Evolutionary conservation across 192 early-diverging fungal species (phyloP).

Genomic region (Gamsiella multidivaricata): DNA sequence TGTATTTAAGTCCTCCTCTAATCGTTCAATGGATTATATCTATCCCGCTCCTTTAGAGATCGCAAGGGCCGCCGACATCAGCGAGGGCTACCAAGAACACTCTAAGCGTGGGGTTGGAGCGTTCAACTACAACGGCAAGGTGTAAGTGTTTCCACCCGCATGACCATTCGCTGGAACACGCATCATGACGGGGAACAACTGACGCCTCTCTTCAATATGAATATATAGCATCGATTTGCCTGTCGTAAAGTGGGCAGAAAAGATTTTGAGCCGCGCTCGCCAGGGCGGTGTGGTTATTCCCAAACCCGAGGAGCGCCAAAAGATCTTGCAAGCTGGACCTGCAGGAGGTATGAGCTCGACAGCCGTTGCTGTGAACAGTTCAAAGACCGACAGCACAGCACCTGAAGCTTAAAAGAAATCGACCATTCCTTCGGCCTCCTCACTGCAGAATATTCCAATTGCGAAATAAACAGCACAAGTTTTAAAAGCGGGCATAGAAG

Average conservation of each 20-base stretch:
- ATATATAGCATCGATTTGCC: constrained; percentile 80
- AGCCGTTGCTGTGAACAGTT: constrained; percentile 1
- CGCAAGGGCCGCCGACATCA: constrained; percentile 74
- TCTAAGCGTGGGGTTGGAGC: constrained; percentile 84
- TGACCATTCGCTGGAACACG: no score
- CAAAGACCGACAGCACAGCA: constrained; percentile 10
- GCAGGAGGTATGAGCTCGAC: background rate
- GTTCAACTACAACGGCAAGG: constrained; percentile 93
- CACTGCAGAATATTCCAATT: no score
- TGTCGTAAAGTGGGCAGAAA: constrained; percentile 91
- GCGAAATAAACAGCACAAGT: no score
- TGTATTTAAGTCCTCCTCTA: no score
- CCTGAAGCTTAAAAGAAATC: constrained; percentile 4
- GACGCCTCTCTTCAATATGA: background rate
- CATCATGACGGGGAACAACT: background rate
- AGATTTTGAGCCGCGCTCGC: constrained; percentile 71
- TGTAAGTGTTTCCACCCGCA: constrained; percentile 69
- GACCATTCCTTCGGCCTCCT: no score
- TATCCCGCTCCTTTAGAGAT: no score
- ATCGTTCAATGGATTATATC: no score
- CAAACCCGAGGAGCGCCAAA: constrained; percentile 34
- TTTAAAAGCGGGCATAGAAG: no score
- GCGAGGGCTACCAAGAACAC: constrained; percentile 75
- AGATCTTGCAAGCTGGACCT: constrained; percentile 15
- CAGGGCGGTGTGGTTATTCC: constrained; percentile 61